A percentile compares a stretch with the other conserved stretches of the same genome.
These are phyloP conservation scores for Macadamia tetraphylla DNA, from an alignment of 164 flowering plant species.

Conservation along the genomic window DNA sequence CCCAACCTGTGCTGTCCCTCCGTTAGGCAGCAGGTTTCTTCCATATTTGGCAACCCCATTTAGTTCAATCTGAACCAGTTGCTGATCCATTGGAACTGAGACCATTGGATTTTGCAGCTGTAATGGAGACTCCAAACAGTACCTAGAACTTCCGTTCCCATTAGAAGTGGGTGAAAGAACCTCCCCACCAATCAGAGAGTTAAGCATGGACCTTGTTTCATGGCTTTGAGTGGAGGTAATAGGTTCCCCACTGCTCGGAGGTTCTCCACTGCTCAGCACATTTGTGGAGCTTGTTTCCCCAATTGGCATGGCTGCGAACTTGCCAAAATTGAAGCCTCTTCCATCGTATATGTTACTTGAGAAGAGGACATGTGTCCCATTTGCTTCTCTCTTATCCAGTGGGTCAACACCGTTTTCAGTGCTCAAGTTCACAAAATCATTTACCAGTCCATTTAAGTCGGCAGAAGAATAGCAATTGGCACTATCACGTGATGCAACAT, in stretches of 20 bases:
- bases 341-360: neutral
- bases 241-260: too few relatives aligned
- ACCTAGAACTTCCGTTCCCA: neutral
- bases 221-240: too few relatives aligned
- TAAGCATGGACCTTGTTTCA: neutral
- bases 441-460: slow-evolving; percentile 11
- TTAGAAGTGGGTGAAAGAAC: neutral
- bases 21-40: neutral
- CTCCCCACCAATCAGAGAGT: slow-evolving; percentile 8
- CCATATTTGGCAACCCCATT: slow-evolving; percentile 3
- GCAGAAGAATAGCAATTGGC: slow-evolving; percentile 12
- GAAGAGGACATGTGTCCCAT: slow-evolving; percentile 17
- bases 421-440: slow-evolving; percentile 8
- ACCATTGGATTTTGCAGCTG: slow-evolving; percentile 1
- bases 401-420: neutral
- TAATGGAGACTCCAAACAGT: neutral
- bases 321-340: slow-evolving; percentile 7
- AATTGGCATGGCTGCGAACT: neutral
- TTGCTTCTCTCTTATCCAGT: slow-evolving; percentile 10
- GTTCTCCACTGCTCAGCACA: too few relatives aligned
- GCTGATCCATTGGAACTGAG: neutral
- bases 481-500: slow-evolving; percentile 10
- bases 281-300: neutral
- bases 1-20: neutral
- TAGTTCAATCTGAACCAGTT: neutral